phyloP scores from a whole-genome alignment of 768 basidiomycete genomes.

The Leccinellum albellum region DNA sequence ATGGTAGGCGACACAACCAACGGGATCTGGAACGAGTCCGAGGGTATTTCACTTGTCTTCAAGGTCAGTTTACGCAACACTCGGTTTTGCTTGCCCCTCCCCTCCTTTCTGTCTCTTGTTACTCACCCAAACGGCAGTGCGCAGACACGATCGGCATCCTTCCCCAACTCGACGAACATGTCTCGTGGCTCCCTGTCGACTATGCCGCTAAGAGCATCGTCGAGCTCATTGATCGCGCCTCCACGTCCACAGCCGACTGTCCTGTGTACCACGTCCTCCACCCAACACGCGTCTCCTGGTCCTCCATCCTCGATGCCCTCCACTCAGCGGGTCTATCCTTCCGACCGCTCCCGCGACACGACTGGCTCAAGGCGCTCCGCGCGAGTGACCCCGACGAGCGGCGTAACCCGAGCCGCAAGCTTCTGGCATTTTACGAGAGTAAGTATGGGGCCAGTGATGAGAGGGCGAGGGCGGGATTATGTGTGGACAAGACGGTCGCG shows the following conservation, averaged over 20 bases:
- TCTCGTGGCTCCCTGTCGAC: slow-evolving; percentile 52
- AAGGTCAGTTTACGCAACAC: too few species aligned
- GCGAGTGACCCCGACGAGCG: slow-evolving; percentile 17
- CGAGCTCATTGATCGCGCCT: slow-evolving; percentile 32
- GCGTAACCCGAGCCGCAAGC: slow-evolving; percentile 23
- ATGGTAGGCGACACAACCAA: too few species aligned
- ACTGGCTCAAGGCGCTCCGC: not conserved
- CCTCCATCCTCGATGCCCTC: slow-evolving; percentile 36
- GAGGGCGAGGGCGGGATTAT: slow-evolving; percentile 1
- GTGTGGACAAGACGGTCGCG: slow-evolving; percentile 9
- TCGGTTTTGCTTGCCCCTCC: not conserved
- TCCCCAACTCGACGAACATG: slow-evolving; percentile 29
- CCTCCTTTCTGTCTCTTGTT: rapidly evolving
- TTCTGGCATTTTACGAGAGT: slow-evolving; percentile 23
- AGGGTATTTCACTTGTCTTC: too few species aligned
- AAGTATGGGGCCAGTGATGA: too few species aligned
- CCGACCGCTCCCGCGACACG: too few species aligned
- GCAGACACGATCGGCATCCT: slow-evolving; percentile 38
- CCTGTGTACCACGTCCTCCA: slow-evolving; percentile 15
- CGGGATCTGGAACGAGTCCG: too few species aligned
- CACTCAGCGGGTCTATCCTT: slow-evolving; percentile 24
- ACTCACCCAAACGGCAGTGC: slow-evolving; percentile 26
- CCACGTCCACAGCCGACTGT: slow-evolving; percentile 16
- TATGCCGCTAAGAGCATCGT: slow-evolving; percentile 44
- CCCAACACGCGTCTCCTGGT: slow-evolving; percentile 22